Evolutionary conservation across 106 monocot species (phyloP).

Genomic region (Acorus gramineus): DNA sequence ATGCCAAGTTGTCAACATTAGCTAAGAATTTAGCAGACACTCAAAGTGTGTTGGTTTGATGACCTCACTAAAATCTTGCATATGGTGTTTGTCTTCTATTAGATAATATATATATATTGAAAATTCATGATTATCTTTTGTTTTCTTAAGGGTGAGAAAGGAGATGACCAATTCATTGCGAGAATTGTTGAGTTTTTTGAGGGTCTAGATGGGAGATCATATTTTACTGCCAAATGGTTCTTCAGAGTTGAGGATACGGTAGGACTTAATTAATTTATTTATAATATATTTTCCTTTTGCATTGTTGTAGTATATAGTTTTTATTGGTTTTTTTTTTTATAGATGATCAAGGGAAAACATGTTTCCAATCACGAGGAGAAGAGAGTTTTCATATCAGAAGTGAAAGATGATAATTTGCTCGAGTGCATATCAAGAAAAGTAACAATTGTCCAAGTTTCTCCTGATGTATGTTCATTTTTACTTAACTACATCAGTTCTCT

Average conservation of each 20-base stretch:
- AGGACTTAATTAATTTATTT: background rate
- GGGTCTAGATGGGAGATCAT: background rate
- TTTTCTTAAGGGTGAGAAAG: constrained; percentile 17
- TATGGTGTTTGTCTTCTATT: no score
- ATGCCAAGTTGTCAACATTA: no score
- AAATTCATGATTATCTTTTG: no score
- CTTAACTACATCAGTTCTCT: background rate
- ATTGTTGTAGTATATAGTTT: no score
- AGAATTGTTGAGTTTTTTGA: constrained; percentile 31
- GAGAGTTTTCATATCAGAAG: constrained; percentile 36
- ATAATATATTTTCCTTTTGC: background rate
- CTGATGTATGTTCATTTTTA: constrained; percentile 19
- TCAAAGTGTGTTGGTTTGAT: no score
- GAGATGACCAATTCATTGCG: constrained; percentile 20
- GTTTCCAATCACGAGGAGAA: constrained; percentile 7
- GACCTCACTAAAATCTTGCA: no score
- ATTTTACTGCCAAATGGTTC: constrained; percentile 40
- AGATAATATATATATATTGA: no score
- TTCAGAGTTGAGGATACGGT: constrained; percentile 35
- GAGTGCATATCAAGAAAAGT: constrained; percentile 31
- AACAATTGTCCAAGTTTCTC: constrained; percentile 17
- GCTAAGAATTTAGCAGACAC: no score
- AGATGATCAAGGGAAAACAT: constrained; percentile 16
- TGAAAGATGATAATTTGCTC: constrained; percentile 29
- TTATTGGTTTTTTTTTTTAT: background rate